Evolutionary conservation across 495 filamentous ascomycete genomes (phyloP), one percentile per base, ranked within the genome.

Genomic region (Tuber magnatum): DNA sequence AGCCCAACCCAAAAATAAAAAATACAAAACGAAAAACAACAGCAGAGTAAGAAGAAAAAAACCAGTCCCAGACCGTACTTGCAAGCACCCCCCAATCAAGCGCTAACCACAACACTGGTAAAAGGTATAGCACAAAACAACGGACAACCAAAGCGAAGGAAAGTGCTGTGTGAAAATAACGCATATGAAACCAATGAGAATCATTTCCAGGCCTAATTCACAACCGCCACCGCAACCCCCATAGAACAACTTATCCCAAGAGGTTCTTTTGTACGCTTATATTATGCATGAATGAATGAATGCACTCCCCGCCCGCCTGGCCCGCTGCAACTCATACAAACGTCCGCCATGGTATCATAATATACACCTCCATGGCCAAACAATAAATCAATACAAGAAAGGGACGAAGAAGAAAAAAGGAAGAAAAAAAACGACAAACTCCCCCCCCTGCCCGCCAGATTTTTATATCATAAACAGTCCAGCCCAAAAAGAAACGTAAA

Each of bases 61-160:
- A 41, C 18, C 28, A 65, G 56, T 35, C 56, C 56, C 56, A 35
- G 56, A 65, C 56, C 56, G 28, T 43, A 71, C 44, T 32, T 42
- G 41, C 41, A 65, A 38, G 24, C 35, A n/a, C 32, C 69, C 38
- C 48, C 48, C 22, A 68, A 68, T 72, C 32, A 28, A 70, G 51
- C 70, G 61, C 28, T 32, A 35, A 5, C 4, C 40, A 69, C 46
- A 73, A n/a, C 70, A 70, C 56, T 69, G 40, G 51, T 40, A 78
- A 41, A 41, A 38, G 68, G 71, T 71, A 72, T 56, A 46, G 69
- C 61, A n/a, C 44, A 41, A 46, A 71, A 71, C 70, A 38, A 40
- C 74, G 70, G 22, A 61, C 73, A 78, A 77, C 68, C 71, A 79
- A 65, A 77, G 43, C 41, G 77, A 73, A 77, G 32, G 65, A 32